Conservation (phyloP, 129 eudicot species). For the sunflower (Helianthus annuus) region DNA sequence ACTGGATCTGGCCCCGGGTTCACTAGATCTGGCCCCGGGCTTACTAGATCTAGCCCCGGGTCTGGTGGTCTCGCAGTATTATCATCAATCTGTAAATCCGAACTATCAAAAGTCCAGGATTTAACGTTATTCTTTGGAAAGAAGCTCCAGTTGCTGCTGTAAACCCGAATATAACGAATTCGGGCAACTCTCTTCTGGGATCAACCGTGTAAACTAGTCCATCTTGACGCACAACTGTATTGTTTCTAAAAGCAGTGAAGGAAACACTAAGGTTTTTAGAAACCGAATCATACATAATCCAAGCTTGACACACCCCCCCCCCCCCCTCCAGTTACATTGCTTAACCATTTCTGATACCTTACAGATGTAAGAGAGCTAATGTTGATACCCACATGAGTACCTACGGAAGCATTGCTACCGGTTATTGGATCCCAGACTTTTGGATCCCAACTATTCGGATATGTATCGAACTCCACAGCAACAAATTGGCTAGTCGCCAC, state of each 20-base stretch:
- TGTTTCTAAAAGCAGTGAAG: too few relatives aligned
- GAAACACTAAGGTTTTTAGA: not conserved
- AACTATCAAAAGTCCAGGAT: constrained; percentile 1
- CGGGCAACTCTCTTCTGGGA: not conserved
- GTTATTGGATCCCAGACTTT: not conserved
- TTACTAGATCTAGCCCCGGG: too few relatives aligned
- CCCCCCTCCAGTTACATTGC: not conserved
- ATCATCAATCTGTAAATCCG: not conserved
- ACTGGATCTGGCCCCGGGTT: not conserved
- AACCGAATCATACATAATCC: not conserved
- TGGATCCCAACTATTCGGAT: not conserved
- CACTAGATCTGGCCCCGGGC: too few relatives aligned
- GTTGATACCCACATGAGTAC: not conserved
- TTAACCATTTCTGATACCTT: not conserved
- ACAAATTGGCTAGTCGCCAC: not conserved
- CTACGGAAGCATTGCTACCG: not conserved
- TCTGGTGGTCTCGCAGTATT: not conserved
- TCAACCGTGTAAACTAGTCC: too few relatives aligned
- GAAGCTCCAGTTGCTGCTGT: not conserved
- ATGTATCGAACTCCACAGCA: not conserved
- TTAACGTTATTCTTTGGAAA: not conserved
- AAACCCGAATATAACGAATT: not conserved
- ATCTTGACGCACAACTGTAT: too few relatives aligned
- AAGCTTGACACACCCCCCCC: not conserved
- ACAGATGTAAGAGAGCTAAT: not conserved